Percentiles rank a stretch among this genome's conserved stretches.
Evolutionary conservation across 1,139 yeast genomes (phyloP).

Genomic region (Candida frijolesensis): DNA sequence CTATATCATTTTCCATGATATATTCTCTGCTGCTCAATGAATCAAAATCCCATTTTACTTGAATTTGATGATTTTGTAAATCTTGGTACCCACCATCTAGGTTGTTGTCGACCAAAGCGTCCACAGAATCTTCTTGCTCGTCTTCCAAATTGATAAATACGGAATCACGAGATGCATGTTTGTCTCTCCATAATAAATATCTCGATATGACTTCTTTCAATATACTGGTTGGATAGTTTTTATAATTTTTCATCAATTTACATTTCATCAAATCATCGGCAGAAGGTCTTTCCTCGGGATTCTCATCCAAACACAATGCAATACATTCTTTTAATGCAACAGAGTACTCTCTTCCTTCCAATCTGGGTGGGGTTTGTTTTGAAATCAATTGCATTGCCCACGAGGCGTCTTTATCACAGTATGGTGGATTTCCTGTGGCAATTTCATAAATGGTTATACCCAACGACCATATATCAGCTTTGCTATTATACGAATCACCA

Average conservation of each 20-base stretch:
- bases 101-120: slow-evolving; percentile 17
- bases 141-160: slow-evolving; percentile 42
- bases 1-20: slow-evolving; percentile 66
- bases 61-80: slow-evolving; percentile 40
- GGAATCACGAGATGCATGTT: slow-evolving; percentile 53
- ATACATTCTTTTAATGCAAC: slow-evolving; percentile 79
- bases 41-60: slow-evolving; percentile 87
- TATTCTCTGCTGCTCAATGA: slow-evolving; percentile 73
- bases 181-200: slow-evolving; percentile 80
- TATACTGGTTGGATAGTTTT: slow-evolving; percentile 57
- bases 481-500: slow-evolving; percentile 81
- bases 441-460: slow-evolving; percentile 94
- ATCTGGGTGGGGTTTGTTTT: slow-evolving; percentile 88
- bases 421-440: slow-evolving; percentile 97
- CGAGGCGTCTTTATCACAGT: slow-evolving; percentile 91
- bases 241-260: slow-evolving; percentile 66
- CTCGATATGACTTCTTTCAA: slow-evolving; percentile 79
- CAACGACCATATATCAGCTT: slow-evolving; percentile 91
- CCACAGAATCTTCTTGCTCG: slow-evolving; percentile 19
- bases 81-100: slow-evolving; percentile 13
- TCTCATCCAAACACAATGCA: slow-evolving; percentile 91
- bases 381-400: slow-evolving; percentile 95
- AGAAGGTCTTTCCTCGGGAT: slow-evolving; percentile 81
- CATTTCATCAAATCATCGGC: slow-evolving; percentile 85
- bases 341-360: slow-evolving; percentile 88